phyloP scores from a whole-genome alignment of 768 basidiomycete genomes.

The Chlorophyllum brunneum region DNA sequence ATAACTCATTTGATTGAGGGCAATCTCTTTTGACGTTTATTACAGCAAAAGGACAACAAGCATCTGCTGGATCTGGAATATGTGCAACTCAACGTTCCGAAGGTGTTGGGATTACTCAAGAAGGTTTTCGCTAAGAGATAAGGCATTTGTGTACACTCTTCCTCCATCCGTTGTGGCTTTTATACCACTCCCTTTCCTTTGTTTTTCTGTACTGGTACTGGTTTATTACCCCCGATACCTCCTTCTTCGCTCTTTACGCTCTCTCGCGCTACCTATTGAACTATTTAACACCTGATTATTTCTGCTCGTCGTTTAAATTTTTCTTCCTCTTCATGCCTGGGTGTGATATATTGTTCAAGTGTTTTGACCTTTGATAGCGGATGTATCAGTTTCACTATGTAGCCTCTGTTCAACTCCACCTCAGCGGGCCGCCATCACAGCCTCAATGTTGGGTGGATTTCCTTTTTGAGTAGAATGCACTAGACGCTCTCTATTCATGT shows the following conservation, averaged over 20 bases:
- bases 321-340: conserved; percentile 11
- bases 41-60: conserved; percentile 98
- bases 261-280: conserved; percentile 12
- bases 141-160: conserved; percentile 25
- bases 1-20: not conserved
- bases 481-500: no score
- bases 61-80: conserved; percentile 96
- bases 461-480: not conserved
- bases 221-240: conserved; percentile 8
- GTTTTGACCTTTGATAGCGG: conserved; percentile 21
- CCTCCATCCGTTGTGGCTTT: conserved; percentile 8
- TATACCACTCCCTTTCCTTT: conserved; percentile 10
- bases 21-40: conserved; percentile 9
- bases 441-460: not conserved
- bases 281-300: conserved; percentile 9
- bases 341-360: conserved; percentile 15
- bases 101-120: conserved; percentile 87
- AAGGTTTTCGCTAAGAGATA: conserved; percentile 91
- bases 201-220: conserved; percentile 6
- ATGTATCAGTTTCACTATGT: conserved; percentile 32
- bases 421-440: not conserved
- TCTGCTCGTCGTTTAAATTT: conserved; percentile 11
- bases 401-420: not conserved
- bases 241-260: conserved; percentile 14
- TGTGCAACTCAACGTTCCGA: conserved; percentile 94